These are phyloP conservation scores for Solanum corneliomulleri DNA, from an alignment of 257 asterid species.

Conservation along the genomic window DNA sequence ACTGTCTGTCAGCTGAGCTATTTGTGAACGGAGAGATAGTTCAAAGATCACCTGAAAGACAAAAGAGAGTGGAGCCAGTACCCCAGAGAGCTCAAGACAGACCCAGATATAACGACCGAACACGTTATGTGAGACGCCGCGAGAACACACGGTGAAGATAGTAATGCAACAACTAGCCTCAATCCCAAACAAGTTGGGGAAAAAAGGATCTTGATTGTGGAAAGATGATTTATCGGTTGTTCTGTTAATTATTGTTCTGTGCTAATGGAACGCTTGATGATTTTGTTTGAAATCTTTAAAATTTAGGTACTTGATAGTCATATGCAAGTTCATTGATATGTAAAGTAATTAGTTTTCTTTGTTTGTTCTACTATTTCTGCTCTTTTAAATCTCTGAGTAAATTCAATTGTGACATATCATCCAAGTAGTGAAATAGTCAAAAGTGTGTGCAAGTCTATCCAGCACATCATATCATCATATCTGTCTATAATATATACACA, in stretches of 20 bases:
- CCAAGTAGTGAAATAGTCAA: no score
- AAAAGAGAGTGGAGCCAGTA: conserved; percentile 90
- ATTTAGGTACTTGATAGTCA: neutral
- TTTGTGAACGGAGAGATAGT: conserved; percentile 87
- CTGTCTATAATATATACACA: no score
- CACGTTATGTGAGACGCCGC: conserved; percentile 76
- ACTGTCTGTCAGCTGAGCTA: conserved; percentile 54
- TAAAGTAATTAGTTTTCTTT: neutral
- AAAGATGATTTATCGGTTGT: neutral
- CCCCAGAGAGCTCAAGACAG: conserved; percentile 86
- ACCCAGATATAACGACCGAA: conserved; percentile 87
- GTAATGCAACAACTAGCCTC: neutral
- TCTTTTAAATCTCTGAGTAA: neutral
- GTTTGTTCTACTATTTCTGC: neutral
- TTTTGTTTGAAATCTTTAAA: neutral
- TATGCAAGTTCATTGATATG: neutral
- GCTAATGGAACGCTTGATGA: neutral
- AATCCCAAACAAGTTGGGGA: neutral
- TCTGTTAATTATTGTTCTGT: neutral
- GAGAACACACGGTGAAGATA: conserved; percentile 43
- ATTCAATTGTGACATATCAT: no score
- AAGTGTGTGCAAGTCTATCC: no score
- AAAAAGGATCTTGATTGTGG: neutral
- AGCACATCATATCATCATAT: neutral
- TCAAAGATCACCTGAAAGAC: conserved; percentile 91